These are phyloP conservation scores for Calvatia gigantea DNA, from an alignment of 768 basidiomycete species.

Conservation along the genomic window DNA sequence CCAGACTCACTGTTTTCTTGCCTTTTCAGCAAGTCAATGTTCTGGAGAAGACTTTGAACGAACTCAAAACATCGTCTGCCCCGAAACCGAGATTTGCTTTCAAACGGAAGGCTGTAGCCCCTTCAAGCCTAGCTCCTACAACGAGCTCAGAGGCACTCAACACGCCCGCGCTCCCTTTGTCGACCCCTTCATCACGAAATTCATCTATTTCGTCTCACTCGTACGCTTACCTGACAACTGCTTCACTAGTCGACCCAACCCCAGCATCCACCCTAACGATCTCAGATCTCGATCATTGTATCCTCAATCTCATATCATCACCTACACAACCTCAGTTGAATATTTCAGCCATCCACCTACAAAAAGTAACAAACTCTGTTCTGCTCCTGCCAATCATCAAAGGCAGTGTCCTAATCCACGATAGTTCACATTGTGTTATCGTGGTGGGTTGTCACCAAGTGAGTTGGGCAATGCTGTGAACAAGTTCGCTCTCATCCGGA, in stretches of 20 bases:
- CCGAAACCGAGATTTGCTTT: conserved; percentile 65
- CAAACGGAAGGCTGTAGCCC: conserved; percentile 38
- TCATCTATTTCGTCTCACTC: conserved; percentile 42
- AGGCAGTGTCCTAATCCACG: conserved; percentile 73
- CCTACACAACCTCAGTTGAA: conserved; percentile 14
- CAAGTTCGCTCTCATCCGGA: too few relatives aligned
- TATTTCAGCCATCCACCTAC: conserved; percentile 61
- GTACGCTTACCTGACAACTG: conserved; percentile 41
- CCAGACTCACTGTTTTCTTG: background rate
- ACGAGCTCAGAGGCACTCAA: background rate
- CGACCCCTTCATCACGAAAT: conserved; percentile 25
- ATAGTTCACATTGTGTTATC: conserved; percentile 59
- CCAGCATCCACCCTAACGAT: conserved; percentile 56
- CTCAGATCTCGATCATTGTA: conserved; percentile 60
- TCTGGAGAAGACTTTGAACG: conserved; percentile 54
- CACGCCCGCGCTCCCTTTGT: background rate
- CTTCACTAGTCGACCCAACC: conserved; percentile 33
- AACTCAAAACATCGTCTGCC: conserved; percentile 38
- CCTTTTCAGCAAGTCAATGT: conserved; percentile 58
- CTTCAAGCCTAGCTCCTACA: conserved; percentile 13
- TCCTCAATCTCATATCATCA: conserved; percentile 59
- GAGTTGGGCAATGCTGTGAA: conserved; percentile 9
- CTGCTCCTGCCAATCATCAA: conserved; percentile 61
- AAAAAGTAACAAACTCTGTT: conserved; percentile 55
- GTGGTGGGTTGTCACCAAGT: conserved; percentile 83